Percentiles rank a stretch among this genome's conserved stretches.
These are phyloP conservation scores for Coniferiporia weirii DNA, from an alignment of 1,284 basidiomycete genomes.

Conservation along the genomic window DNA sequence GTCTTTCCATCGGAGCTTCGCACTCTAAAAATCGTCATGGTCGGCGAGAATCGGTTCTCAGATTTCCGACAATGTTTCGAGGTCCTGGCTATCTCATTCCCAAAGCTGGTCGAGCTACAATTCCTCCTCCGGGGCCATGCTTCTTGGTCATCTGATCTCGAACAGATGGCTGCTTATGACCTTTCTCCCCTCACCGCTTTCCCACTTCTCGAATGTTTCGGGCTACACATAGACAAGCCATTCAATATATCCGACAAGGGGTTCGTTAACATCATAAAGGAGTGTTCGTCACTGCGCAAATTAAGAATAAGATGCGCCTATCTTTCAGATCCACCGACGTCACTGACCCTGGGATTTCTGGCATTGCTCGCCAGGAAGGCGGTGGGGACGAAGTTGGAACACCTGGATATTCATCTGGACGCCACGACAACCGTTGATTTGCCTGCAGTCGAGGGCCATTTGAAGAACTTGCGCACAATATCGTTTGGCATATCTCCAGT, in stretches of 20 bases:
- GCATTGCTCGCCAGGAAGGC: not conserved
- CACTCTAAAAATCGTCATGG: too few species aligned
- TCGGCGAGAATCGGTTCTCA: too few species aligned
- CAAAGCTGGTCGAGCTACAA: too few species aligned
- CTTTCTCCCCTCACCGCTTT: not conserved
- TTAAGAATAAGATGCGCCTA: too few species aligned
- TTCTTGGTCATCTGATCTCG: not conserved
- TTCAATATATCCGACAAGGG: not conserved
- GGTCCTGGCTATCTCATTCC: too few species aligned
- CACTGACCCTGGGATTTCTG: not conserved
- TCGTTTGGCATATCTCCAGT: not conserved
- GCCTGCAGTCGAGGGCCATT: not conserved
- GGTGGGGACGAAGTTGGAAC: conserved; percentile 1
- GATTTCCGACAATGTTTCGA: too few species aligned
- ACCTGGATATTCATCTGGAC: conserved; percentile 2
- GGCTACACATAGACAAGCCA: not conserved
- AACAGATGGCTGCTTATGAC: not conserved
- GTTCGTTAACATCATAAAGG: not conserved
- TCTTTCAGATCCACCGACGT: not conserved
- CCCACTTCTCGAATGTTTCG: not conserved
- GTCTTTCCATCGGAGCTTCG: too few species aligned
- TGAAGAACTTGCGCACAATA: not conserved
- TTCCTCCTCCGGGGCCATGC: too few species aligned
- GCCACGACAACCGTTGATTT: not conserved
- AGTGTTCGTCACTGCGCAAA: too few species aligned